Evolutionary conservation across 371 early-diverging fungal genomes (phyloP).

Genomic region (Parasitella parasitica): DNA sequence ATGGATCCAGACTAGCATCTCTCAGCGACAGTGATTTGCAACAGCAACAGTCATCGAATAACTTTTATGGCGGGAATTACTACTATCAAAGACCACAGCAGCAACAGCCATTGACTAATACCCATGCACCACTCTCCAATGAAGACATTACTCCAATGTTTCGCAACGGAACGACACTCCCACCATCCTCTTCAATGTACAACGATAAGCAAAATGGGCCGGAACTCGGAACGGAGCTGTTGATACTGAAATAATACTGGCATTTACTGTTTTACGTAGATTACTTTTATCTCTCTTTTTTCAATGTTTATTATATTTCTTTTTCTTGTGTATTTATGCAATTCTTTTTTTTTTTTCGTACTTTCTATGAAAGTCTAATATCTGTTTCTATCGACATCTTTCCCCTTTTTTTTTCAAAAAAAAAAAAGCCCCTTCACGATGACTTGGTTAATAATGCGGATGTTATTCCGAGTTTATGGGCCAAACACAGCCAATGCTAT

Average conservation of each 20-base stretch:
- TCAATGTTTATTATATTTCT: not conserved
- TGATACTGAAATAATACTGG: constrained; percentile 31
- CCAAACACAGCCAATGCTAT: not conserved
- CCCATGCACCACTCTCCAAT: constrained; percentile 17
- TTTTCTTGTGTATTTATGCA: not conserved
- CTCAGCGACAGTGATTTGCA: constrained; percentile 2
- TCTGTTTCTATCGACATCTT: not conserved
- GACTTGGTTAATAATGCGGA: too few species aligned
- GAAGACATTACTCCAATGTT: constrained; percentile 16
- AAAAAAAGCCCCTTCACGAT: too few species aligned
- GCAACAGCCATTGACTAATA: constrained; percentile 26
- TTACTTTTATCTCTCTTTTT: not conserved
- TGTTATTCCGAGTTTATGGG: not conserved
- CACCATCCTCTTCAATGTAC: constrained; percentile 27
- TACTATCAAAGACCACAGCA: constrained; percentile 11
- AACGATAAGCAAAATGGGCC: constrained; percentile 20
- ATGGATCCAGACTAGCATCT: constrained; percentile 6
- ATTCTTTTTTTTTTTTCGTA: not conserved
- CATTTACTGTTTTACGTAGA: not conserved
- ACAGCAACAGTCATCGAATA: not conserved
- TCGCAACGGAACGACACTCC: constrained; percentile 22
- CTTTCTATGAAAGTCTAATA: not conserved
- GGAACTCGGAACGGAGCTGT: constrained; percentile 29
- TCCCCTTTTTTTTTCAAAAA: too few species aligned
- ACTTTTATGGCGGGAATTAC: constrained; percentile 5